Evolutionary conservation across 495 filamentous ascomycete genomes (phyloP), one percentile per base, ranked within the genome.

Genomic region (Hyaloscypha hepaticicola): DNA sequence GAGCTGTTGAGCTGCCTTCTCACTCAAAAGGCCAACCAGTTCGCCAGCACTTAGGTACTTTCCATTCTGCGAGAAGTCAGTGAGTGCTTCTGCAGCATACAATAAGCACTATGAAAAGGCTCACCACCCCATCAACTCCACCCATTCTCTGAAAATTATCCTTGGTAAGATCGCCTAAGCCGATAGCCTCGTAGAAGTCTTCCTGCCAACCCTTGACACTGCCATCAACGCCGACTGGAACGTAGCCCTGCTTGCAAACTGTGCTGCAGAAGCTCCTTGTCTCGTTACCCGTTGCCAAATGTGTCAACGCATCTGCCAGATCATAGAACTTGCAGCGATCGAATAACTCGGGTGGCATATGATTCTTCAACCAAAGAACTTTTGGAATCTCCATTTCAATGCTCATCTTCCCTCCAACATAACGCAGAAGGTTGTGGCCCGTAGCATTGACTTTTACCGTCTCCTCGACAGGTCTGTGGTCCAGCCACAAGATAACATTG

Each of bases 381-480:
- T 99, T 99, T 26, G 95, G 95, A 27, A 97, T 92, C 73, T 99
- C 95, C 95, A 99, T 99, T 79, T 99, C 95, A 68, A 96, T 90
- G 70, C 90, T 96, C 95, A 99, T 98, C 69, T 86, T 93, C 45
- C 95, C 94, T 53, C 95, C 95, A 5, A 99, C 94, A 75, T 97
- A 99, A 56, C 90, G 87, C 38, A 99, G 84, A n/a, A 99, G 81
- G 68, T 92, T 91, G 78, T 98, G 95, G 56, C 88, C 85, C 2
- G 95, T 97, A 16, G 87, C 87, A 77, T 98, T 98, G 79, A 99
- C 96, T 74, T 88, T 87, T 22, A 87, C 85, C 14, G 95, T 92
- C 78, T 99, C 94, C 63, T 90, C 86, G 22, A 93, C 83, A 1
- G 95, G 92, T 49, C 95, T 86, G 75, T 98, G 92, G 73, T 97